Evolutionary conservation across 2,329 filamentous ascomycete genomes (phyloP).

Genomic region (Rhexocercosporidium sp.): DNA sequence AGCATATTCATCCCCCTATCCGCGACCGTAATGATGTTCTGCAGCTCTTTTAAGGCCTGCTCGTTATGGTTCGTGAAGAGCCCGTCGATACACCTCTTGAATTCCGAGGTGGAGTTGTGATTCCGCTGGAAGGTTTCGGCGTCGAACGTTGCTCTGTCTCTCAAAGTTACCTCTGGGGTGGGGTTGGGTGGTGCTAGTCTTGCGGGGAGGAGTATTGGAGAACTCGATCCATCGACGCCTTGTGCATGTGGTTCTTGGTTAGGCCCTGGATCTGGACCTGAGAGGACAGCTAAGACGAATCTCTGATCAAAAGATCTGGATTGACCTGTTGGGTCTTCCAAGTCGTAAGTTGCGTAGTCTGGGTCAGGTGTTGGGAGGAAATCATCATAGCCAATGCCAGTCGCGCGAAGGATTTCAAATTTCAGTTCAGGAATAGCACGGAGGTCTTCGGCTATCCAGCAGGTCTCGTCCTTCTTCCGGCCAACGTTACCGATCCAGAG

Average conservation of each 20-base stretch:
- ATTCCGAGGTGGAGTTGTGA: constrained; percentile 40
- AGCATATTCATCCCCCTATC: constrained; percentile 41
- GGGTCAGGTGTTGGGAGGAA: constrained; percentile 30
- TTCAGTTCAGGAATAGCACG: constrained; percentile 35
- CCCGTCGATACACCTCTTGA: constrained; percentile 41
- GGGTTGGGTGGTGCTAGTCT: not conserved
- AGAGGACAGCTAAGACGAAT: constrained; percentile 41
- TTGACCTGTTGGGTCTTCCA: constrained; percentile 33
- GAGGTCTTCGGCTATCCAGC: constrained; percentile 40
- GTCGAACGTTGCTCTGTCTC: constrained; percentile 33
- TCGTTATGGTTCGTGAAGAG: constrained; percentile 42
- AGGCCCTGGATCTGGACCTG: constrained; percentile 11
- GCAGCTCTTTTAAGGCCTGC: constrained; percentile 37
- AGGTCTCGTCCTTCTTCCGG: constrained; percentile 22
- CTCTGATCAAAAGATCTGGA: constrained; percentile 40
- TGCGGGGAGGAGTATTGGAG: not conserved
- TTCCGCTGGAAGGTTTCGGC: constrained; percentile 38
- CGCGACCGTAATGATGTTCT: constrained; percentile 41
- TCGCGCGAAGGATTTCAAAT: constrained; percentile 39
- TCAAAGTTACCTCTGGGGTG: not conserved
- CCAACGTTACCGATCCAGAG: constrained; percentile 40
- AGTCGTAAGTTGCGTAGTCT: constrained; percentile 36
- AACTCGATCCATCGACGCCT: not conserved
- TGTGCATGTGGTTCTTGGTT: not conserved
- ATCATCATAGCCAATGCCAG: constrained; percentile 43